Evolutionary conservation across 139 green algal species (phyloP), one percentile per base, ranked within the genome.

Genomic region (Coelastrella sp.): DNA sequence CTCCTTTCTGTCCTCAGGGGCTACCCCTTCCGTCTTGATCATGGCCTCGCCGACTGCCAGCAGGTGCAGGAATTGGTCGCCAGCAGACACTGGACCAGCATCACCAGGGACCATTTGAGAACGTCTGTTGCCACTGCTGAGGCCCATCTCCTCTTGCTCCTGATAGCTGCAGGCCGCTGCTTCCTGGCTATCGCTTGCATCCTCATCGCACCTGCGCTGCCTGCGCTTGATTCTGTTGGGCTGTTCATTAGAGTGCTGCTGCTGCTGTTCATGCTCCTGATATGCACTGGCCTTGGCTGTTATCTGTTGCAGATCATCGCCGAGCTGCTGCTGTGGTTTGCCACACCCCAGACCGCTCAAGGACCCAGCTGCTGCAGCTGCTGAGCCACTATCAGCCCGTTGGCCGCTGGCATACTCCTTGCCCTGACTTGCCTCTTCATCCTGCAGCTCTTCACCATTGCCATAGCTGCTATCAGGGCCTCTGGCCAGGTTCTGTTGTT

Each of bases 31-130:
- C 6, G 68, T 75, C 8, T 88, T 88, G 49, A 88, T 78, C 68
- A 88, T 75, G 7, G 84, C 84, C 49, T 88, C 84, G 14, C 84
- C 84, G 6, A 88, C 84, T 56, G 84, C 84, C 68, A 88, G 61
- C 84, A 88, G 84, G 58, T 88, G 84, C 84, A 88, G 84, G 58
- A 88, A 59, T 17, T 70, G 49, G 20, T 88, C 84, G 0, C 82
- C 82, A 35, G 82, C 27, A 22, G 82, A 63, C 17, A 19, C 19
- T 10, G 22, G 17, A 78, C 59, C 66, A 9, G 11, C 76, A 83
- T 27, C 14, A 66, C 63, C 66, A 65, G 65, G 22, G 15, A 8
- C 9, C 0, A 11, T 19, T 14, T 60, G 66, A 58, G 66, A 35
- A 25, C 65, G 19, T 5, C 27, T 25, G 8, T 20, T 7, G 68